Base-by-base conservation (phyloP, 352 stramenopile species). In the Phytophthora pseudosyringae region DNA sequence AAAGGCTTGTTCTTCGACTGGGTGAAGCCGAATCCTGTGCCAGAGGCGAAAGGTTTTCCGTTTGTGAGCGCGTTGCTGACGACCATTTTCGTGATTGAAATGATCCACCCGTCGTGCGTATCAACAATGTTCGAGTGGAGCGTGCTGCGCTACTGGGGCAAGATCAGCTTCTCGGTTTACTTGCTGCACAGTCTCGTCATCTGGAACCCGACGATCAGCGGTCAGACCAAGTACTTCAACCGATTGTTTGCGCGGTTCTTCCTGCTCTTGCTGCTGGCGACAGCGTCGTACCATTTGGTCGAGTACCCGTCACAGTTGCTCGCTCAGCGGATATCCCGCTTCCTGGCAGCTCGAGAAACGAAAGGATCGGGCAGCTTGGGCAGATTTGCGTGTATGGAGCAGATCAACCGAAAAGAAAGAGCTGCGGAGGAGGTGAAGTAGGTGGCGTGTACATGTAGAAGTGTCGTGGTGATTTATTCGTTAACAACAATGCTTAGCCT, bases 111-210 rank as follows among this genome's bases (percentile, higher is more conserved):
- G 4, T 80, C 70, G 1, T 68, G 61, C 18, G 15, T 85, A 0
- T 78, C 73, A 0, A 45, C 52, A 4, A 65, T 74, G 64, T 69
- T 85, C 38, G 76, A 85, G 67, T 85, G 69, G 73, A 73, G 59
- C 32, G 35, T 81, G 16, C 33, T 82, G 6, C 57, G 56, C 11
- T 85, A 71, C 63, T 75, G 64, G 35, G 76, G 76, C 29, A 81
- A 84, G 48, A 69, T 85, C 57, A 82, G 76, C 52, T 85, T 75
- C 56, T 85, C 76, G 0, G 71, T 81, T 41, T 84, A 84, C 44
- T 38, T 84, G 49, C 67, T 84, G 9, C 76, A 84, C 59, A 69
- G 39, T 47, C 78, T 78, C 49, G 59, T 81, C n/a, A 56, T 81
- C 29, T 76, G 63, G 64, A 62, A 69, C 36, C 59, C 21, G 16